Evolutionary conservation across 2,329 filamentous ascomycete genomes (phyloP).

Genomic region (Juglanconis sp.): DNA sequence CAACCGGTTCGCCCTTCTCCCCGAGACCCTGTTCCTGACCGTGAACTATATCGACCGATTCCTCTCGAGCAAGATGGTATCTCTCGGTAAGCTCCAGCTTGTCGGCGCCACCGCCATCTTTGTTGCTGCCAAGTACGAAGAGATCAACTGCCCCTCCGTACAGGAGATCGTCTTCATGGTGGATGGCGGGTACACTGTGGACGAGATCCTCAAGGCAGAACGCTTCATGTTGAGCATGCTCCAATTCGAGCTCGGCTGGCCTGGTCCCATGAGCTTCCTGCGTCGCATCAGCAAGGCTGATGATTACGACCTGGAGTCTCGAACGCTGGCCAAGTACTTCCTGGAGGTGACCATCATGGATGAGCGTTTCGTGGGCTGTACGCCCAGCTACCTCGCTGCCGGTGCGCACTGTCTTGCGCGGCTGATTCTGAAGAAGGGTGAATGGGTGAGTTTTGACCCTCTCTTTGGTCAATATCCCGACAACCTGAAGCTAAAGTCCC

Average conservation of each 20-base stretch:
- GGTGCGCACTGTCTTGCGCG: slow-evolving; percentile 90
- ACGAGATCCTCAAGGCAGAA: slow-evolving; percentile 96
- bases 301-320: slow-evolving; percentile 92
- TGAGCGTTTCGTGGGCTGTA: slow-evolving; percentile 88
- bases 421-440: slow-evolving; percentile 83
- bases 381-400: slow-evolving; percentile 86
- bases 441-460: slow-evolving; percentile 68
- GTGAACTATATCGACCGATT: slow-evolving; percentile 98
- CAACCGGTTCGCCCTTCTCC: slow-evolving; percentile 81
- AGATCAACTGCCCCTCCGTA: slow-evolving; percentile 95
- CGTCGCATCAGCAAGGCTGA: slow-evolving; percentile 97
- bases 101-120: slow-evolving; percentile 95
- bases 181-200: slow-evolving; percentile 80
- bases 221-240: slow-evolving; percentile 98
- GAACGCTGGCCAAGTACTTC: slow-evolving; percentile 96
- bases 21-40: slow-evolving; percentile 90
- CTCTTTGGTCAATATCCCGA: not conserved
- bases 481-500: slow-evolving; percentile 19
- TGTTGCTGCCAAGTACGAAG: slow-evolving; percentile 95
- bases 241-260: slow-evolving; percentile 92
- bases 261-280: slow-evolving; percentile 98
- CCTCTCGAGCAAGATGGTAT: slow-evolving; percentile 90
- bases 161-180: slow-evolving; percentile 99
- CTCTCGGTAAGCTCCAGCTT: slow-evolving; percentile 89
- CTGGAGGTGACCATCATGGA: slow-evolving; percentile 97